phyloP scores from a whole-genome alignment of 176 grass and related monocot species.

The Musa schizocarpa region DNA sequence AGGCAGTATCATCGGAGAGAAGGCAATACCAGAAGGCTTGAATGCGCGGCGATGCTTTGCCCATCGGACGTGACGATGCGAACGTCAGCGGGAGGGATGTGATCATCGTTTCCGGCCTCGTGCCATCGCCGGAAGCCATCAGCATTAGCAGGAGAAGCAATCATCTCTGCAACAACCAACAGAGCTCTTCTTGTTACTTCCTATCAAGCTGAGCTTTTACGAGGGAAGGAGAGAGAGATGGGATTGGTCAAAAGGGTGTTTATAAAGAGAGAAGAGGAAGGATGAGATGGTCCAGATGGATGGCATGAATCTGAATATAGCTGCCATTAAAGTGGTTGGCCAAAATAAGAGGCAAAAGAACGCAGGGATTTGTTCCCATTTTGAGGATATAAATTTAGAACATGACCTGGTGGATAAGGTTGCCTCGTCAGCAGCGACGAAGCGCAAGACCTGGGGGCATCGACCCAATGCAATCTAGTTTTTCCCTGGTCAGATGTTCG shows the following conservation, averaged over 20 bases:
- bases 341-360: not conserved
- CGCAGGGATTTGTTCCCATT: not conserved
- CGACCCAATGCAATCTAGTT: no score
- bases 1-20: not conserved
- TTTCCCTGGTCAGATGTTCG: no score
- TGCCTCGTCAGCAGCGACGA: no score
- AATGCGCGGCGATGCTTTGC: constrained; percentile 35
- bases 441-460: no score
- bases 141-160: not conserved
- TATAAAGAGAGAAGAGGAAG: no score
- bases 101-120: not conserved
- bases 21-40: constrained; percentile 41
- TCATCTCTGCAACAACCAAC: not conserved
- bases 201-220: no score
- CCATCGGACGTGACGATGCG: constrained; percentile 58
- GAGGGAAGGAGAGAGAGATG: no score
- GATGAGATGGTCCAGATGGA: no score
- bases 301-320: not conserved
- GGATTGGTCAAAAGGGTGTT: no score
- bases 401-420: not conserved
- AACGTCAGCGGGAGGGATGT: constrained; percentile 29
- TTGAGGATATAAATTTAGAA: not conserved
- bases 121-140: not conserved
- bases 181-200: no score
- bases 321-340: not conserved